Base-by-base conservation (phyloP, 768 basidiomycete species). In the Kwoniella sp. region DNA sequence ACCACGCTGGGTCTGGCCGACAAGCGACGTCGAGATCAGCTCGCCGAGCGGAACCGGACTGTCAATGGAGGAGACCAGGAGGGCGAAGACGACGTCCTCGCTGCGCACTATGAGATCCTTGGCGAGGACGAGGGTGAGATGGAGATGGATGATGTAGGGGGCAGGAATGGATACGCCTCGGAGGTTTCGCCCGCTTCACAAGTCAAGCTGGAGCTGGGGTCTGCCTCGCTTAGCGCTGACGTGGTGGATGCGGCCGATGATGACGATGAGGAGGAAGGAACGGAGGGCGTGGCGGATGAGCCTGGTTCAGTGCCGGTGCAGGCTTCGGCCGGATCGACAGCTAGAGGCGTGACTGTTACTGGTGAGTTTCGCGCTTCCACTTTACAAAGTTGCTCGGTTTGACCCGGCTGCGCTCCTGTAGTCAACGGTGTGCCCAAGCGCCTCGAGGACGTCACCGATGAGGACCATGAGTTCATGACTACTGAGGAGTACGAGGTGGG, bases 381-480 rank as follows among this genome's bases (percentile, higher is more conserved):
- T n/a, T 2, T 36, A 12, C 17, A 17, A 36, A 26, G n/a, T 29
- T 10, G 12, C 27, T 32, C 23, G 3, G 15, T 45, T 31, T 49
- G 15, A 12, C 15, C 12, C 31, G 39, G 12, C 37, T 26, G 37
- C 27, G 6, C 33, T 22, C 19, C 5, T 28, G 1, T 43, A 73
- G 90, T 96, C 22, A 84, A 84, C 54, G 89, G 90, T 12, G 76
- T 78, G 33, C 79, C 82, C 17, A 83, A 87, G 62, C 79, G 82
- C 6, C 85, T 87, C 63, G 87, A 84, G 3, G 79, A 84, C 57
- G 82, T 98, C 36, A 92, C 88, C 2, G 91, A 95, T 63, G 92
- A 90, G 60, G 86, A 92, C 69, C 86, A 90, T 64, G 91, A 90
- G 40, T 68, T 84, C 62, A 95, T 95, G 91, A 88, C 88, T 3